These are phyloP conservation scores for Cadophora gregata DNA, from an alignment of 2,329 filamentous ascomycete species.

Conservation along the genomic window DNA sequence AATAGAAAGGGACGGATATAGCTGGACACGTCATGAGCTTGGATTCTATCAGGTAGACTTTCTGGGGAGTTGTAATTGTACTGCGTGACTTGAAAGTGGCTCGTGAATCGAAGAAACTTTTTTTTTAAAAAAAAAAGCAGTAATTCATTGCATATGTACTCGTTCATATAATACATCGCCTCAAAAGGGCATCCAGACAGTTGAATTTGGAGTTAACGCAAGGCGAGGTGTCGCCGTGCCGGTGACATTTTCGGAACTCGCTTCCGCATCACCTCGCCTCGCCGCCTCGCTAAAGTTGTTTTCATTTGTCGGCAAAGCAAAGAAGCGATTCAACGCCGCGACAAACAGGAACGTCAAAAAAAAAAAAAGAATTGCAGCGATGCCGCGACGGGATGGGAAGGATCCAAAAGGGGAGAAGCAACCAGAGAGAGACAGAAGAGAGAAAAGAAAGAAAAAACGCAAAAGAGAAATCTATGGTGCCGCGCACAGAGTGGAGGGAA, in stretches of 20 bases:
- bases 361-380: background rate
- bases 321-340: background rate
- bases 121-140: too few species aligned
- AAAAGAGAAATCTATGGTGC: background rate
- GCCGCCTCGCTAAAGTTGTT: background rate
- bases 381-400: too few species aligned
- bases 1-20: background rate
- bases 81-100: too few species aligned
- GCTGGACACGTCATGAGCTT: background rate
- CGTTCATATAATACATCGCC: too few species aligned
- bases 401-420: too few species aligned
- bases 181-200: too few species aligned
- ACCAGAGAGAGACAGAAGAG: too few species aligned
- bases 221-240: background rate
- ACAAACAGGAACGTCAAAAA: background rate
- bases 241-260: background rate
- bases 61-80: too few species aligned
- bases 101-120: too few species aligned
- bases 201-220: background rate
- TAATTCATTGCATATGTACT: too few species aligned
- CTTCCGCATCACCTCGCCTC: background rate
- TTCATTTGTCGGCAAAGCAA: background rate
- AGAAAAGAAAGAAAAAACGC: background rate
- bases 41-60: too few species aligned
- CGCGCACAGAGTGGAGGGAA: background rate